phyloP scores from a whole-genome alignment of 129 eudicot genomes.

The Oenanthe sinensis region DNA sequence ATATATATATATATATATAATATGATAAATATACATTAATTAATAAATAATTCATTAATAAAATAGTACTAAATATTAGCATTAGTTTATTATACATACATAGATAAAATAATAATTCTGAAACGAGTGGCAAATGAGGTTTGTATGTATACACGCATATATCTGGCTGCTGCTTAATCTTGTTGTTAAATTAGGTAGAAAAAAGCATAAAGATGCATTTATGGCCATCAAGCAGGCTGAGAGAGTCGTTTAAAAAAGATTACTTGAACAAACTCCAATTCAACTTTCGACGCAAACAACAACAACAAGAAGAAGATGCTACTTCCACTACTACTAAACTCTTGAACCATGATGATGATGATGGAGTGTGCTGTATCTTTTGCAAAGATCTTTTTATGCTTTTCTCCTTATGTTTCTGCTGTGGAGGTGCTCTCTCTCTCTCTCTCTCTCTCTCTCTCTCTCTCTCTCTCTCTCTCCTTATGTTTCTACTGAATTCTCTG shows the following conservation, averaged over 20 bases:
- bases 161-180: background rate
- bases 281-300: constrained; percentile 29
- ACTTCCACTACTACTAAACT: background rate
- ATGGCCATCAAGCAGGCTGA: constrained; percentile 45
- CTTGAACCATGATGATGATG: background rate
- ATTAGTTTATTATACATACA: too few relatives aligned
- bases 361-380: background rate
- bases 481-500: background rate
- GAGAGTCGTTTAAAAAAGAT: constrained; percentile 40
- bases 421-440: background rate
- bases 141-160: too few relatives aligned
- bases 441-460: too few relatives aligned
- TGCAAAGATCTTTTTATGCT: background rate
- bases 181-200: background rate
- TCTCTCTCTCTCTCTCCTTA: too few relatives aligned
- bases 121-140: too few relatives aligned
- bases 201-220: constrained; percentile 37
- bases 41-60: too few relatives aligned
- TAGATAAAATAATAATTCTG: too few relatives aligned
- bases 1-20: too few relatives aligned
- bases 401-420: constrained; percentile 3
- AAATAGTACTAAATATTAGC: too few relatives aligned
- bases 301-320: constrained; percentile 12
- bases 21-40: too few relatives aligned
- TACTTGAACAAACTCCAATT: constrained; percentile 38